Evolutionary conservation across 345 rosid species (phyloP).

Genomic region (Syzygium aromaticum): DNA sequence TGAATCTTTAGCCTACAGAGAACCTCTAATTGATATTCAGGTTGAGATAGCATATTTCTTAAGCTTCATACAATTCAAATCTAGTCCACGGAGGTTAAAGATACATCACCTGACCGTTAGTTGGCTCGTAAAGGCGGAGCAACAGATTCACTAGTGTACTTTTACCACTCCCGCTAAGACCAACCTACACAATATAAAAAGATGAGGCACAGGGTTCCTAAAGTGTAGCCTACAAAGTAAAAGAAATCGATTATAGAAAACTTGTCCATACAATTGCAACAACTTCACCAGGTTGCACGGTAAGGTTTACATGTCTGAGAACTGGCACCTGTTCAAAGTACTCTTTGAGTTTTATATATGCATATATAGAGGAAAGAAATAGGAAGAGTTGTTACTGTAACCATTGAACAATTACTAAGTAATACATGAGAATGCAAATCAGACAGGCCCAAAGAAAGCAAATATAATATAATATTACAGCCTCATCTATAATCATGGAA

Average conservation of each 20-base stretch:
- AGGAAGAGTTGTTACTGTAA: neutral
- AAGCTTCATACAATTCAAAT: neutral
- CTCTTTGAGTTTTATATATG: neutral
- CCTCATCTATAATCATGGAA: neutral
- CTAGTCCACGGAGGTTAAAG: neutral
- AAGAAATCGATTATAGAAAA: neutral
- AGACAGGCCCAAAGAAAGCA: neutral
- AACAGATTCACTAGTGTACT: conserved; percentile 86
- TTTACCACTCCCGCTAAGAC: conserved; percentile 98
- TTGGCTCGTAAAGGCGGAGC: conserved; percentile 86
- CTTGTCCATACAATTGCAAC: conserved; percentile 63
- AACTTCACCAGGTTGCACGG: conserved; percentile 74
- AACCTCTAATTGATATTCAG: neutral
- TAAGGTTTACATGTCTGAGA: conserved; percentile 48
- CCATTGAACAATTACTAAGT: neutral
- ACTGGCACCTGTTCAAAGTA: conserved; percentile 55
- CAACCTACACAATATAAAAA: conserved; percentile 49
- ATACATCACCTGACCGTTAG: conserved; percentile 65
- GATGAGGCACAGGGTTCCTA: neutral
- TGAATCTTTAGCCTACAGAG: neutral
- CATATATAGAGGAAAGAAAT: neutral
- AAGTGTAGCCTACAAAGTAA: neutral
- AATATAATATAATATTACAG: neutral
- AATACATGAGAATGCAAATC: neutral
- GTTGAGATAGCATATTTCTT: neutral